Conservation (phyloP, 768 basidiomycete species). For the Pisolithus microcarpus region DNA sequence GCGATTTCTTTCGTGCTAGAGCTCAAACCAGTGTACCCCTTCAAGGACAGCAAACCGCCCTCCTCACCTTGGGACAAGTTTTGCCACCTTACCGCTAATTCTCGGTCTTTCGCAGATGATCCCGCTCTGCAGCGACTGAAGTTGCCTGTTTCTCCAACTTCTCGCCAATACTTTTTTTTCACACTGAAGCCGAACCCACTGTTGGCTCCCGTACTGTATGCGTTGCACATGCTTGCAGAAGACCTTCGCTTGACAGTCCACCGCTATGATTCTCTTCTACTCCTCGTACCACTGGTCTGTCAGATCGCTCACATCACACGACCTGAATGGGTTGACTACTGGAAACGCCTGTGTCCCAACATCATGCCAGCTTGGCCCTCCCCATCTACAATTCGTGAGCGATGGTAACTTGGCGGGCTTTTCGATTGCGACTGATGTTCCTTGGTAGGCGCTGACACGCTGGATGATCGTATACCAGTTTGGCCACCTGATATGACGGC, state of each 20-base stretch:
- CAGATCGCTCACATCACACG: conserved; percentile 55
- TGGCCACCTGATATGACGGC: conserved; percentile 75
- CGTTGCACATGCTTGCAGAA: conserved; percentile 75
- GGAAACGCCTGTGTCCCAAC: conserved; percentile 74
- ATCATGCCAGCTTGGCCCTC: conserved; percentile 55
- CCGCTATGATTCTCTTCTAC: conserved; percentile 47
- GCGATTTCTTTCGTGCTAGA: conserved; percentile 47
- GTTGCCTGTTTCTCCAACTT: conserved; percentile 27
- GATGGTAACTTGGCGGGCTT: neutral
- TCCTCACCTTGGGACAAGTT: conserved; percentile 44
- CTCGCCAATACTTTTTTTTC: conserved; percentile 18
- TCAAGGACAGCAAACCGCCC: conserved; percentile 9
- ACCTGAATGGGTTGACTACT: conserved; percentile 89
- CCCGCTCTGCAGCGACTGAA: conserved; percentile 43
- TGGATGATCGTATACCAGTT: conserved; percentile 67
- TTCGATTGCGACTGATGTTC: conserved; percentile 7
- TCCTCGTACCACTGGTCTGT: conserved; percentile 58
- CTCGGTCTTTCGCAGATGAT: conserved; percentile 51
- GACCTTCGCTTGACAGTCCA: conserved; percentile 54
- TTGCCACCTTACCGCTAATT: conserved; percentile 33
- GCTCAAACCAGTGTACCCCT: conserved; percentile 23
- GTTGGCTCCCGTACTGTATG: conserved; percentile 57
- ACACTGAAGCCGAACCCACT: conserved; percentile 34
- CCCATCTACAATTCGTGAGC: conserved; percentile 27
- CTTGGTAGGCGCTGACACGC: conserved; percentile 33